phyloP scores from a whole-genome alignment of 768 basidiomycete species.

The Baorangia bicolor region DNA sequence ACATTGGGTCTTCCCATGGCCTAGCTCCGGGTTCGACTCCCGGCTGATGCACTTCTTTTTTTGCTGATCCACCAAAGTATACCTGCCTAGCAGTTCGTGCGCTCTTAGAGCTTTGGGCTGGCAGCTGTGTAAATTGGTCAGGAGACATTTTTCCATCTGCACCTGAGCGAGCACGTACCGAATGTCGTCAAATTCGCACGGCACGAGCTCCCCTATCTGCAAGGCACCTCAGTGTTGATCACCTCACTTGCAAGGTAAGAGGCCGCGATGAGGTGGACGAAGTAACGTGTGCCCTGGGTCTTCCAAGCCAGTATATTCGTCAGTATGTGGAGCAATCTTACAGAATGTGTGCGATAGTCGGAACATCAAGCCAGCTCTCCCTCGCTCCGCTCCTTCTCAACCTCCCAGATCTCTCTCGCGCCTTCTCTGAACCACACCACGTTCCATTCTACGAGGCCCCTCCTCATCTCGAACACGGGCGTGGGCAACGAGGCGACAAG shows the following conservation, averaged over 20 bases:
- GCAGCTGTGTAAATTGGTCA: neutral
- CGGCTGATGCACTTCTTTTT: conserved; percentile 42
- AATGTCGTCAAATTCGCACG: neutral
- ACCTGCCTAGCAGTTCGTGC: no score
- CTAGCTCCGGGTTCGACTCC: conserved; percentile 63
- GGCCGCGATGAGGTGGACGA: neutral
- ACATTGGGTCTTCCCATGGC: conserved; percentile 86
- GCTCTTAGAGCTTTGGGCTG: neutral
- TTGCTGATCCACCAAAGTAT: no score
- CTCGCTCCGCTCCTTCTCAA: conserved; percentile 55
- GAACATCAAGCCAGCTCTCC: conserved; percentile 15
- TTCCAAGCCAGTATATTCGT: neutral
- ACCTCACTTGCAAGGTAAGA: neutral
- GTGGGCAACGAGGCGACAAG: conserved; percentile 74
- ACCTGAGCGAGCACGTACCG: neutral
- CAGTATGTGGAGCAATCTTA: neutral
- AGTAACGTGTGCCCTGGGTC: neutral
- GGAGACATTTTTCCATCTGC: neutral
- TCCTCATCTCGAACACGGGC: conserved; percentile 64
- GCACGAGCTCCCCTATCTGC: neutral
- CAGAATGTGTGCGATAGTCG: neutral
- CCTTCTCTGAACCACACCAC: conserved; percentile 84
- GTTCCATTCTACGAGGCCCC: conserved; percentile 83
- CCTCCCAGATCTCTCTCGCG: conserved; percentile 75
- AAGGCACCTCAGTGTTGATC: neutral